Evolutionary conservation across 192 early-diverging fungal species (phyloP), one percentile per base, ranked within the genome.

Genomic region (Linnemannia hyalina): DNA sequence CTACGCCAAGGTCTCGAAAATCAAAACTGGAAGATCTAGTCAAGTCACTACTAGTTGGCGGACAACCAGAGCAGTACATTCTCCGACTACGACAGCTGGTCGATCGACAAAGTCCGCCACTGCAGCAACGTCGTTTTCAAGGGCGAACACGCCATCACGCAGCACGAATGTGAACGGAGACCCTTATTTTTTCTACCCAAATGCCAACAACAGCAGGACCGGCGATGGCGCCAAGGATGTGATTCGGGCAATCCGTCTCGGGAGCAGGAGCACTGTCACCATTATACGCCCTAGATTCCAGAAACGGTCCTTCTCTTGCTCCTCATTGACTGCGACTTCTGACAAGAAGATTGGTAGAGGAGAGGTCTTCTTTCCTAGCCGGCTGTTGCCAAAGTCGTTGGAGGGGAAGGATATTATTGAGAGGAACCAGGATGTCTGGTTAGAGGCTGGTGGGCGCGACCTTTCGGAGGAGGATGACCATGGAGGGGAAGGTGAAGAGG

Each of bases 391-490:
- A 32, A 75, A 76, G 60, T 76, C 84, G 16, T 68, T 86, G n/a
- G 84, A 80, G 46, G 76, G 52, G 11, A 86, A 74, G 76, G 72
- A 78, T 36, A 65, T 75, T 38, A 10, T 81, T 3, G 84, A 80
- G 55, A 71, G 84, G n/a, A 86, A 86, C 36, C 84, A 81, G 46
- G 54, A 76, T 20, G 47, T 85, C 6, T 85, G 83, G 83, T 22
- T 76, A 22, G 75, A 77, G 42, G 74, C 83, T 44, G 82, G 77
- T 23, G 82, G 82, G n/a, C 60, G 71, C 8, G 82, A 75, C 36
- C n/a, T 83, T 20, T 57, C 63, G 7, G 73, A 75, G 15, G 78
- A 80, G 20, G 36, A 10, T 15, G 41, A 47, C 9, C 44, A 11
- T 65, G 60, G n/a, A 6, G 47, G 16, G 0, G 35, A 32, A 7